phyloP scores from a whole-genome alignment of 441 rosid genomes.

The Mallotus japonicus region DNA sequence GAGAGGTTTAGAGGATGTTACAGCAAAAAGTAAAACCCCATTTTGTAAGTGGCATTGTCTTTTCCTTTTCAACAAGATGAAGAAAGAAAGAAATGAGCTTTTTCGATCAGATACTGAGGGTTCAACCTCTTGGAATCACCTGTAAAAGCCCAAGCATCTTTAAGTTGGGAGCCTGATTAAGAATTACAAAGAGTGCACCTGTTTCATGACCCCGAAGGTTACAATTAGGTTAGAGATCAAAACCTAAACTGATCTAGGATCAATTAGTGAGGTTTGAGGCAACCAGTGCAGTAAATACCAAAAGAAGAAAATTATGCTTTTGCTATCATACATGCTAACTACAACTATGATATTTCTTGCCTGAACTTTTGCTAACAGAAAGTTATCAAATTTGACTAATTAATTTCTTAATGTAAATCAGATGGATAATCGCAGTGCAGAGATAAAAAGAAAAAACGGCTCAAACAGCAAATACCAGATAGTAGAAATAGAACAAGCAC shows the following conservation, averaged over 20 bases:
- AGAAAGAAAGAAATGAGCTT: background rate
- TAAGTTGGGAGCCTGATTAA: constrained; percentile 77
- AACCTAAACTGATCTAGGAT: background rate
- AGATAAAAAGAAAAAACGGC: background rate
- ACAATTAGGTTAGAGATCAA: constrained; percentile 15
- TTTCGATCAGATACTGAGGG: constrained; percentile 13
- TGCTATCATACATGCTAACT: no score
- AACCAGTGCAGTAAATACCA: background rate
- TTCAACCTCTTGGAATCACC: constrained; percentile 42
- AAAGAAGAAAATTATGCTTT: no score
- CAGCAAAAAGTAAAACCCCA: background rate
- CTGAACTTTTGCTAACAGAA: no score
- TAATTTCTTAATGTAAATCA: no score
- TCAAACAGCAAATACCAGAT: background rate
- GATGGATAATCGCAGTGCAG: background rate
- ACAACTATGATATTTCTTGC: no score
- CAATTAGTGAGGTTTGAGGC: background rate
- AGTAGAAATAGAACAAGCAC: background rate
- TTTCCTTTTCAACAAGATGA: background rate
- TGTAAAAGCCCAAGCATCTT: constrained; percentile 96
- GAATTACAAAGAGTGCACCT: constrained; percentile 91
- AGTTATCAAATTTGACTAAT: no score
- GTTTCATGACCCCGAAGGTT: constrained; percentile 29
- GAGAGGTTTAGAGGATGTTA: constrained; percentile 25
- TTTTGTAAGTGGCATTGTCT: background rate